Percentiles rank a stretch among this genome's conserved stretches.
These are phyloP conservation scores for Mucor circinelloides DNA, from an alignment of 371 early-diverging fungal genomes.

Conservation along the genomic window DNA sequence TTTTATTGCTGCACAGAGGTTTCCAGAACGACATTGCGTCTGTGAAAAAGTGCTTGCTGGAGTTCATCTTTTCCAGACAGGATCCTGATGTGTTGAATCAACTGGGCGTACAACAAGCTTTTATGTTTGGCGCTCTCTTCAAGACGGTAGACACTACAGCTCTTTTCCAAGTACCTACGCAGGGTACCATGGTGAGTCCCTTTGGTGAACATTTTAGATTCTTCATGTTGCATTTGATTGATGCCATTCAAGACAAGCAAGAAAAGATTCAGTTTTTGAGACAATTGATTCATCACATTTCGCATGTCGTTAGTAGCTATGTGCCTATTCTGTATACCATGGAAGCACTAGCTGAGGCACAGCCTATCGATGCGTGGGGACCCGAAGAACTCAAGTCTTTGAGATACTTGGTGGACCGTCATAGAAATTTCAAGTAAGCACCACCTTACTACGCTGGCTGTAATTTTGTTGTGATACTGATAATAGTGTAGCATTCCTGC, in stretches of 20 bases:
- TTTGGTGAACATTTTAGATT: conserved; percentile 44
- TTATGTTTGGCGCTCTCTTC: conserved; percentile 45
- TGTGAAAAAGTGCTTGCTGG: conserved; percentile 42
- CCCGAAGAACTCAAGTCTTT: conserved; percentile 50
- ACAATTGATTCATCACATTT: conserved; percentile 44
- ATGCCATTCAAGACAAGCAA: conserved; percentile 17
- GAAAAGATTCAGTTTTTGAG: conserved; percentile 33
- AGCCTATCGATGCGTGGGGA: conserved; percentile 34
- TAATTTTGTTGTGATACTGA: neutral
- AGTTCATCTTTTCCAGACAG: conserved; percentile 40
- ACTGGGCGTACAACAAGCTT: conserved; percentile 34
- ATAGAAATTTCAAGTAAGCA: conserved; percentile 47
- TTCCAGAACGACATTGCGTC: conserved; percentile 45
- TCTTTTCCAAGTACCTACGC: conserved; percentile 43
- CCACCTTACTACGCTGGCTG: neutral
- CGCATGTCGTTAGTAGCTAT: conserved; percentile 41
- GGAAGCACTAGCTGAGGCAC: conserved; percentile 39
- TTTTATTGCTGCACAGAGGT: conserved; percentile 41
- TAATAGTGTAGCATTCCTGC: conserved; percentile 22
- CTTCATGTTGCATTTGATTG: conserved; percentile 33
- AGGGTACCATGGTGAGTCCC: conserved; percentile 47
- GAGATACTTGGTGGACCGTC: conserved; percentile 43
- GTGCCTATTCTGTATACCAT: conserved; percentile 43
- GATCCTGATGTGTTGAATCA: conserved; percentile 25
- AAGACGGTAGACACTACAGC: conserved; percentile 36